phyloP scores from a whole-genome alignment of 2,329 filamentous ascomycete genomes.

The Fusarium azukiicola region DNA sequence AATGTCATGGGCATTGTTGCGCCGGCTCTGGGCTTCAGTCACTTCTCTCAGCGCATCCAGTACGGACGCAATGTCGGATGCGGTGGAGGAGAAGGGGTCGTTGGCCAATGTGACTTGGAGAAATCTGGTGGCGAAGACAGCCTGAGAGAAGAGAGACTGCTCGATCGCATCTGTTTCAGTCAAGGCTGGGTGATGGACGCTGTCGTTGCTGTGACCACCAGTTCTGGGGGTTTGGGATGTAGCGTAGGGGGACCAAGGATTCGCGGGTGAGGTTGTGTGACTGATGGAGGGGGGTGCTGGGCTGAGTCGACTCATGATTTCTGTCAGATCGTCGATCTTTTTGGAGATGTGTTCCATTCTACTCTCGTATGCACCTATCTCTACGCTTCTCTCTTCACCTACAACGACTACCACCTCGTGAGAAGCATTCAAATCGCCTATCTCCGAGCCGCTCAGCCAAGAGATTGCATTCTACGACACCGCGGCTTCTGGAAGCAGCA shows the following conservation, averaged over 20 bases:
- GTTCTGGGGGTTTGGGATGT: neutral
- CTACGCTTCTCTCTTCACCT: neutral
- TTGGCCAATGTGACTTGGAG: neutral
- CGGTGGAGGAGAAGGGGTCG: neutral
- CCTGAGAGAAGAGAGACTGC: neutral
- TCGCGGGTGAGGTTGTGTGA: neutral
- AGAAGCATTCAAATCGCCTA: neutral
- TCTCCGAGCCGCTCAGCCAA: neutral
- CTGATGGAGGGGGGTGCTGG: neutral
- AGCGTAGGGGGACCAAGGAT: neutral
- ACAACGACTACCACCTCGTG: neutral
- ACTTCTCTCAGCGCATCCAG: neutral
- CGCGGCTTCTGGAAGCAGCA: neutral
- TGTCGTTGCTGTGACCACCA: neutral
- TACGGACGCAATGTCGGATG: neutral
- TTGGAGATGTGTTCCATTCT: neutral
- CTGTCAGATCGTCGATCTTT: neutral
- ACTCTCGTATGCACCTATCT: neutral
- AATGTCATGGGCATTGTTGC: neutral
- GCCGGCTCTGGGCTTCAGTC: neutral
- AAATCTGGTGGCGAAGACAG: neutral
- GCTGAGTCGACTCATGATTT: neutral
- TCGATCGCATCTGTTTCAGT: neutral
- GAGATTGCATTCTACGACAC: neutral
- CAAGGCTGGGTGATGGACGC: neutral